Conservation (phyloP, 1,284 basidiomycete species). For the Rhizoctonia solani region DNA sequence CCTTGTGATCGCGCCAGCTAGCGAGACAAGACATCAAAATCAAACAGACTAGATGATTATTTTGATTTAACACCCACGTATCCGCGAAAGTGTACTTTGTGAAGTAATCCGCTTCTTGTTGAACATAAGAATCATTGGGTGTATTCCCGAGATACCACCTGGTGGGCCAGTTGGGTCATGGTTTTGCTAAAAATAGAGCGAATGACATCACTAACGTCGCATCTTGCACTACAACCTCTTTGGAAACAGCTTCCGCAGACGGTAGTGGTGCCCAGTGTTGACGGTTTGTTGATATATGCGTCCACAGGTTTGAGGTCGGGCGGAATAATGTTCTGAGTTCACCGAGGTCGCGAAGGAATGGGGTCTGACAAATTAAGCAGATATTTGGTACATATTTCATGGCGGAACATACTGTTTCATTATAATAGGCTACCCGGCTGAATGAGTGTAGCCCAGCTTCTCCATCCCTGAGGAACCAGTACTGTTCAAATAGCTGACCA, state of each 20-base stretch:
- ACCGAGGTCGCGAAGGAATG: conserved; percentile 39
- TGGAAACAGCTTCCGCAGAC: conserved; percentile 39
- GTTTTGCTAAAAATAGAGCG: not conserved
- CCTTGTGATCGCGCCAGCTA: conserved; percentile 20
- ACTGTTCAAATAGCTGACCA: conserved; percentile 43
- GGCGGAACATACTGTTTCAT: conserved; percentile 33
- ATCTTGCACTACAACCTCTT: conserved; percentile 42
- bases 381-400: not conserved
- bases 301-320: conserved; percentile 40
- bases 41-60: conserved; percentile 29
- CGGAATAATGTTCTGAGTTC: conserved; percentile 39
- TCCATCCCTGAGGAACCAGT: conserved; percentile 43
- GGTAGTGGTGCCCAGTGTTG: conserved; percentile 40
- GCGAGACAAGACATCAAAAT: not conserved
- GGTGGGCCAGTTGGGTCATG: not conserved
- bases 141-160: conserved; percentile 41
- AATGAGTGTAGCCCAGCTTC: conserved; percentile 43
- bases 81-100: conserved; percentile 43
- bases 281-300: conserved; percentile 40
- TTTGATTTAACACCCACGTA: conserved; percentile 40
- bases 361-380: not conserved
- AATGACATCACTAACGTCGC: conserved; percentile 39
- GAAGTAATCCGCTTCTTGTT: conserved; percentile 42
- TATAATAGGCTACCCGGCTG: conserved; percentile 39
- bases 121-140: conserved; percentile 39